Evolutionary conservation across 768 basidiomycete species (phyloP).

Genomic region (Candolleomyces efflorescens): DNA sequence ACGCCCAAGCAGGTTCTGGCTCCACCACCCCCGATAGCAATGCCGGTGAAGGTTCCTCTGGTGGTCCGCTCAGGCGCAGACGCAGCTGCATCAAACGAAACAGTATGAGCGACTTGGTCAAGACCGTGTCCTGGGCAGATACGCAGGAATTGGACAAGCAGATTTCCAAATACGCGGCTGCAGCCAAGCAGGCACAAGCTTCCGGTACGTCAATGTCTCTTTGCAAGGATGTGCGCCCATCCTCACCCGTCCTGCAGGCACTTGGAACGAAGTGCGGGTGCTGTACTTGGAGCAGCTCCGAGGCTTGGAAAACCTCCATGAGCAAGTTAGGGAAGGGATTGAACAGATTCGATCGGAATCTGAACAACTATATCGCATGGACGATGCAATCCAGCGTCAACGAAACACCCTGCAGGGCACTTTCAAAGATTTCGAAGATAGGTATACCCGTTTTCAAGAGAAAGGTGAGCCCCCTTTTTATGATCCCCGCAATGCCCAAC

Average conservation of each 20-base stretch:
- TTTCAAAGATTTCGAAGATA: slow-evolving; percentile 39
- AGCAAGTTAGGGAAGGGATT: slow-evolving; percentile 45
- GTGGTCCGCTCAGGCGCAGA: slow-evolving; percentile 34
- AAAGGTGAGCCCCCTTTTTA: slow-evolving; percentile 31
- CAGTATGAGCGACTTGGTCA: slow-evolving; percentile 51
- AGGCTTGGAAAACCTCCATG: slow-evolving; percentile 52
- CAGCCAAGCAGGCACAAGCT: slow-evolving; percentile 34
- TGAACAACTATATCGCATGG: slow-evolving; percentile 38
- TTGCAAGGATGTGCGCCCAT: not conserved
- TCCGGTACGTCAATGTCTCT: slow-evolving; percentile 25
- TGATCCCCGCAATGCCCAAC: not conserved
- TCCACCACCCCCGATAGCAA: not conserved
- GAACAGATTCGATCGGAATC: slow-evolving; percentile 40
- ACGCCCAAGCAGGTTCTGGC: not conserved
- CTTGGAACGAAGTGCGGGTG: slow-evolving; percentile 54
- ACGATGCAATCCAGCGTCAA: slow-evolving; percentile 38
- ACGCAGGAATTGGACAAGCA: slow-evolving; percentile 56
- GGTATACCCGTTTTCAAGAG: slow-evolving; percentile 35
- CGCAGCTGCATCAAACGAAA: slow-evolving; percentile 64
- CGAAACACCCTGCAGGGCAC: slow-evolving; percentile 33
- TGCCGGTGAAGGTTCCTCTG: not conserved
- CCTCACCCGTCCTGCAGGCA: slow-evolving; percentile 33
- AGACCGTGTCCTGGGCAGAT: slow-evolving; percentile 77
- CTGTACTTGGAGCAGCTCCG: slow-evolving; percentile 61
- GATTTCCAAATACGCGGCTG: slow-evolving; percentile 43